A percentile compares a stretch with the other conserved stretches of the same genome.
phyloP scores from a whole-genome alignment of 1,284 basidiomycete genomes.

The Leccinum subfulvum region DNA sequence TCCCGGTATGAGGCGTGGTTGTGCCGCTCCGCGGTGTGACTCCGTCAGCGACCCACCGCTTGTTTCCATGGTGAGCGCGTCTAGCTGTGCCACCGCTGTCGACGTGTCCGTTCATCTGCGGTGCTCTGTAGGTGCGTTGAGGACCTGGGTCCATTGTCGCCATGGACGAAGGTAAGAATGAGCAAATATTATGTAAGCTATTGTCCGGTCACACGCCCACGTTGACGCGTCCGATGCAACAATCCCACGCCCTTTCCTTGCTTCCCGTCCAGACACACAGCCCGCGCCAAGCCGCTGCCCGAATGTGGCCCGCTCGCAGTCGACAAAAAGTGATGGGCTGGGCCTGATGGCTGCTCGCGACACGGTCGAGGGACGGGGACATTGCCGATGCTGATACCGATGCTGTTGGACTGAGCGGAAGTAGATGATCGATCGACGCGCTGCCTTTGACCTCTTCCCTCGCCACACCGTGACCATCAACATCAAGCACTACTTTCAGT shows the following conservation, averaged over 20 bases:
- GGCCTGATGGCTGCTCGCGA: no score
- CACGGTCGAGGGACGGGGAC: no score
- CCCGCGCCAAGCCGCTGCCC: background rate
- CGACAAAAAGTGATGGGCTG: background rate
- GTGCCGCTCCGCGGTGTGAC: constrained; percentile 34
- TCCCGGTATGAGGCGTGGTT: constrained; percentile 35
- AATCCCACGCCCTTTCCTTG: no score
- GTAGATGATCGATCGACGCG: background rate
- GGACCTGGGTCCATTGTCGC: constrained; percentile 27
- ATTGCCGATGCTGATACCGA: no score
- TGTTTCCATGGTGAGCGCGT: constrained; percentile 42
- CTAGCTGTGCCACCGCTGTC: constrained; percentile 21
- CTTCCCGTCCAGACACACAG: background rate
- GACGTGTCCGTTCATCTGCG: constrained; percentile 21
- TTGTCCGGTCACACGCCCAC: background rate
- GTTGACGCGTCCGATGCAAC: background rate
- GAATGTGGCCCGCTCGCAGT: background rate
- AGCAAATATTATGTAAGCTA: background rate
- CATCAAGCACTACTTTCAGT: background rate
- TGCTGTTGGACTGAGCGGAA: background rate
- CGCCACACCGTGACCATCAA: background rate
- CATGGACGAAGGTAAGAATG: constrained; percentile 8
- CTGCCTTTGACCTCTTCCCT: background rate
- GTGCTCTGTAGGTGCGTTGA: constrained; percentile 20
- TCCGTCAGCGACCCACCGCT: constrained; percentile 50